phyloP scores from a whole-genome alignment of 768 basidiomycete species.

The Megacollybia marginata region DNA sequence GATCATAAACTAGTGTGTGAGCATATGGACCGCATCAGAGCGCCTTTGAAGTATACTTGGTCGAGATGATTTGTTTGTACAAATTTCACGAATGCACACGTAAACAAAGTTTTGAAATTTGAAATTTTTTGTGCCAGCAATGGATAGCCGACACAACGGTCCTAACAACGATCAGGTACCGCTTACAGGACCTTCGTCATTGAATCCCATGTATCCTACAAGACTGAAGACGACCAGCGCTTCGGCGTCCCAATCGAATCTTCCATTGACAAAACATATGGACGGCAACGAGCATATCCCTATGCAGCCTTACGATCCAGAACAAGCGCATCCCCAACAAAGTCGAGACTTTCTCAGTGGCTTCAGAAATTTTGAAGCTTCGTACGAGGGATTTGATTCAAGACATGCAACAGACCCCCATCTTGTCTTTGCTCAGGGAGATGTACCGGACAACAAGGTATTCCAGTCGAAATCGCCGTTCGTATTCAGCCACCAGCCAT shows the following conservation, averaged over 20 bases:
- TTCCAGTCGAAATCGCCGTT: conserved; percentile 1
- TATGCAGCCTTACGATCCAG: conserved; percentile 12
- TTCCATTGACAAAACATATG: conserved; percentile 5
- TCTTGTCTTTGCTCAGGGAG: conserved; percentile 53
- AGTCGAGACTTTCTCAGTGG: conserved; percentile 48
- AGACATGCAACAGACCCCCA: conserved; percentile 44
- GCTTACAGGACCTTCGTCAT: background rate
- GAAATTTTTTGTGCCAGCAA: no score
- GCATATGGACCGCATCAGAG: no score
- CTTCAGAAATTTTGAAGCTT: conserved; percentile 43
- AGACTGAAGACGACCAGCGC: background rate
- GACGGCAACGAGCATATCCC: background rate
- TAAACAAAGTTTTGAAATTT: no score
- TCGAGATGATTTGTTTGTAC: no score
- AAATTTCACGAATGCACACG: no score
- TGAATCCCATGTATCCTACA: conserved; percentile 8
- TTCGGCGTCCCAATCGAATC: conserved; percentile 8
- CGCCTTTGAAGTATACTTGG: no score
- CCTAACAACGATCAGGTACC: no score
- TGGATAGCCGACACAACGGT: no score
- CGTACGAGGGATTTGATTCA: conserved; percentile 52
- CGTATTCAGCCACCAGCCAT: background rate
- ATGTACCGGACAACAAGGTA: conserved; percentile 51
- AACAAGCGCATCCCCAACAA: conserved; percentile 14
- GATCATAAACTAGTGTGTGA: no score